These are phyloP conservation scores for Lentinula detonsa DNA, from an alignment of 768 basidiomycete genomes.

Conservation along the genomic window DNA sequence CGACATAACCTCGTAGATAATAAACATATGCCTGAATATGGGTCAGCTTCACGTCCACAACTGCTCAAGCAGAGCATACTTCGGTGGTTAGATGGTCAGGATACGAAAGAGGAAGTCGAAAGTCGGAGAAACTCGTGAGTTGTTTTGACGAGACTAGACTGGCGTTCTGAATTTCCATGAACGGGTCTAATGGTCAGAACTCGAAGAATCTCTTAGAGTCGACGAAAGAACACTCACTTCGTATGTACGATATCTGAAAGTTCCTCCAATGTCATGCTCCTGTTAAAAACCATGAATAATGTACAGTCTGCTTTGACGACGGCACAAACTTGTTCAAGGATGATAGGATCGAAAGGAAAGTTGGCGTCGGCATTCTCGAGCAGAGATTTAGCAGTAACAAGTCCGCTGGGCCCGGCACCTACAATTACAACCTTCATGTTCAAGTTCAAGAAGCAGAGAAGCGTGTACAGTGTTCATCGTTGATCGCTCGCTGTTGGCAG, in stretches of 20 bases:
- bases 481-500: not conserved
- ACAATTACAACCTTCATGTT: slow-evolving; percentile 29
- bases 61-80: slow-evolving; percentile 13
- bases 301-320: not conserved
- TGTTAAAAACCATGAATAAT: not conserved
- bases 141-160: slow-evolving; percentile 53
- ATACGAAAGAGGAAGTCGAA: slow-evolving; percentile 40
- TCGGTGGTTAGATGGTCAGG: slow-evolving; percentile 42
- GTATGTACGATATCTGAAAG: slow-evolving; percentile 44
- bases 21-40: slow-evolving; percentile 36
- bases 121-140: slow-evolving; percentile 56
- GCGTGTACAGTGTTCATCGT: not conserved
- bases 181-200: not conserved
- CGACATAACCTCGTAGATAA: slow-evolving; percentile 42
- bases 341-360: slow-evolving; percentile 41
- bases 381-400: slow-evolving; percentile 44
- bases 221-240: slow-evolving; percentile 21
- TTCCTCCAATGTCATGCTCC: slow-evolving; percentile 45
- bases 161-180: slow-evolving; percentile 28
- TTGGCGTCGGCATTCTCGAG: slow-evolving; percentile 29
- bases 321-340: slow-evolving; percentile 30
- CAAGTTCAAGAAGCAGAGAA: not conserved
- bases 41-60: not conserved
- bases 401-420: slow-evolving; percentile 44
- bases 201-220: not conserved